Conservation (phyloP, 208 protist genomes). For the Balamuthia mandrillaris region DNA sequence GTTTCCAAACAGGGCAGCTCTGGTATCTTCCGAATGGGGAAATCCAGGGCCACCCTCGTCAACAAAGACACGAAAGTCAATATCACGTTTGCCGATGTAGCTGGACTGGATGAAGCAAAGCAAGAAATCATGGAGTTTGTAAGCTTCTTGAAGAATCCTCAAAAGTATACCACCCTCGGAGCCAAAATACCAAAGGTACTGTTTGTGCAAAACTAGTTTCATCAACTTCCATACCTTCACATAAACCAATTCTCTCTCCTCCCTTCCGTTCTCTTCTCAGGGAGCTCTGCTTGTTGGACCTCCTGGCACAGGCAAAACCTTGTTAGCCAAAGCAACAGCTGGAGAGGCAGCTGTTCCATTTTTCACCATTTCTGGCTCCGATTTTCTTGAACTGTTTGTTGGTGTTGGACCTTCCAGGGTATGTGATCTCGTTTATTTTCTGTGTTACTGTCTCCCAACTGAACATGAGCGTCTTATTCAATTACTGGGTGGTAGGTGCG, state of each 20-base stretch:
- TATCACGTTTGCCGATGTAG: slow-evolving; percentile 86
- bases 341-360: slow-evolving; percentile 83
- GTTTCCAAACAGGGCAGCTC: not conserved
- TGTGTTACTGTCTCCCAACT: not conserved
- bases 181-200: slow-evolving; percentile 94
- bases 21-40: slow-evolving; percentile 60
- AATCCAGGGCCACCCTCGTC: slow-evolving; percentile 45
- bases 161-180: slow-evolving; percentile 91
- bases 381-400: slow-evolving; percentile 80
- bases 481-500: slow-evolving; percentile 51
- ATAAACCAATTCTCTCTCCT: too few species aligned
- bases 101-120: slow-evolving; percentile 94
- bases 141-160: slow-evolving; percentile 93
- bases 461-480: not conserved
- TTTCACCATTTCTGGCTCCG: slow-evolving; percentile 69
- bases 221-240: too few species aligned
- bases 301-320: slow-evolving; percentile 96
- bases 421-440: not conserved
- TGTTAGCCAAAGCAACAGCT: slow-evolving; percentile 93
- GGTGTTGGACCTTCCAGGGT: slow-evolving; percentile 80
- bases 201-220: not conserved
- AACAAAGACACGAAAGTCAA: slow-evolving; percentile 58
- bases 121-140: slow-evolving; percentile 97
- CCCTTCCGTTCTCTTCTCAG: slow-evolving; percentile 31
- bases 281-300: slow-evolving; percentile 92